phyloP scores from a whole-genome alignment of 2,329 filamentous ascomycete species.

The Xylariaceae sp. region DNA sequence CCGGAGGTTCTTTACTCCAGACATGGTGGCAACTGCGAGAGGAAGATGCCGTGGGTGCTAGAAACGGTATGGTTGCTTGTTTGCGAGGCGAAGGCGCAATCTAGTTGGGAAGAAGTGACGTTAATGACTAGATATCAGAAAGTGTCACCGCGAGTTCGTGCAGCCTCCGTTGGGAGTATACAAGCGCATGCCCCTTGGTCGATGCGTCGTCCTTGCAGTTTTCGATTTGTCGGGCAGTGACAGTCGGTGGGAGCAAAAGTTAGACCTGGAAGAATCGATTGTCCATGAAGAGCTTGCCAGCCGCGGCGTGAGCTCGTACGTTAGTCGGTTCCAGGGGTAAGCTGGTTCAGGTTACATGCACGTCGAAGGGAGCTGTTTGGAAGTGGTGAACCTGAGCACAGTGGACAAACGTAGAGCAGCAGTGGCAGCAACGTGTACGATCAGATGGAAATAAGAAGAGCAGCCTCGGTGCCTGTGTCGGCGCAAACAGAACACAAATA shows the following conservation, averaged over 20 bases:
- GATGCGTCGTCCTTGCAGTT: constrained; percentile 1
- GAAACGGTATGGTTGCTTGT: too few species aligned
- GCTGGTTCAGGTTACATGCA: too few species aligned
- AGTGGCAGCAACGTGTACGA: not conserved
- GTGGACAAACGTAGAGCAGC: too few species aligned
- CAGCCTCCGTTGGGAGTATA: constrained; percentile 16
- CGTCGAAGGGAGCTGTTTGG: too few species aligned
- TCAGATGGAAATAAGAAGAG: not conserved
- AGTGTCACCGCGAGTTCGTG: constrained; percentile 23
- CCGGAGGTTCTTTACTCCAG: constrained; percentile 68
- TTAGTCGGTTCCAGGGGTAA: too few species aligned
- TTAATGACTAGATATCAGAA: constrained; percentile 13
- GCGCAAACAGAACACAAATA: constrained; percentile 4
- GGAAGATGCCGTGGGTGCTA: too few species aligned
- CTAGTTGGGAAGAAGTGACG: constrained; percentile 1
- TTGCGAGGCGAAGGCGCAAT: too few species aligned
- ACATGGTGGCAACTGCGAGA: constrained; percentile 39
- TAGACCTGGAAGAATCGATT: too few species aligned
- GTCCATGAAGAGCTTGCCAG: too few species aligned
- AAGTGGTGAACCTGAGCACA: too few species aligned
- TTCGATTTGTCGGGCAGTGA: not conserved
- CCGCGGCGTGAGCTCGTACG: too few species aligned
- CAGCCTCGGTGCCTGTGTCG: constrained; percentile 2
- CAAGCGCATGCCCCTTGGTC: constrained; percentile 16
- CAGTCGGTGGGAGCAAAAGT: too few species aligned